These are phyloP conservation scores for Backusella tuberculispora DNA, from an alignment of 192 early-diverging fungal genomes.

Conservation along the genomic window DNA sequence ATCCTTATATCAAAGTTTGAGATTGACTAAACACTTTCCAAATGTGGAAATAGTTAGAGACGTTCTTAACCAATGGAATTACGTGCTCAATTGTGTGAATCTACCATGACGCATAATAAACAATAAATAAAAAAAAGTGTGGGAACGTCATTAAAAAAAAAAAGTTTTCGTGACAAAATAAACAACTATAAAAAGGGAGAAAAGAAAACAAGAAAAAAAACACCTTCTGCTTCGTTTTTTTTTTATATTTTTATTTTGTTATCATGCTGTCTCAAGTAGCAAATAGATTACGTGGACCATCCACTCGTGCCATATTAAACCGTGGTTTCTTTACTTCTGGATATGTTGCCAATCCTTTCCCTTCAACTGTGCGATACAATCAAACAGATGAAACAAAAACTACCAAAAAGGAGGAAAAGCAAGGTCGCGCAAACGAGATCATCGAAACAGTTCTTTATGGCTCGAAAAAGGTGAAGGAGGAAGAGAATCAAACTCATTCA, in stretches of 20 bases:
- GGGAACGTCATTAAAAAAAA: not conserved
- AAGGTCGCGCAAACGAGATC: slow-evolving; percentile 44
- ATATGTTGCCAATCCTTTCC: not conserved
- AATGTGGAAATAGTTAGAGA: not conserved
- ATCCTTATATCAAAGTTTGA: not conserved
- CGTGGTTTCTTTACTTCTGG: not conserved
- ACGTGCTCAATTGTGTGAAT: not conserved
- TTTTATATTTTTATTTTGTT: not conserved
- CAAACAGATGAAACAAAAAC: not conserved
- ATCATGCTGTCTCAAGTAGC: not conserved
- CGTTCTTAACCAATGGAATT: not conserved
- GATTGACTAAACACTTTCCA: not conserved
- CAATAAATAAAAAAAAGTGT: not conserved
- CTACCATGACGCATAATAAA: not conserved
- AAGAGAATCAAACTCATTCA: slow-evolving; percentile 68
- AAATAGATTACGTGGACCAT: not conserved
- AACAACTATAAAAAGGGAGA: not conserved
- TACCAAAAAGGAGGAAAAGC: not conserved
- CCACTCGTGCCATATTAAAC: not conserved
- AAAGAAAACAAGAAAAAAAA: too few species aligned
- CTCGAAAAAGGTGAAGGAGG: slow-evolving; percentile 64
- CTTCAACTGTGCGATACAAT: not conserved
- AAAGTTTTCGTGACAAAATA: not conserved
- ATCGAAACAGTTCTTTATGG: slow-evolving; percentile 76
- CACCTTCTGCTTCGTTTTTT: not conserved